Evolutionary conservation across 768 basidiomycete species (phyloP).

Genomic region (Lactarius quietus): DNA sequence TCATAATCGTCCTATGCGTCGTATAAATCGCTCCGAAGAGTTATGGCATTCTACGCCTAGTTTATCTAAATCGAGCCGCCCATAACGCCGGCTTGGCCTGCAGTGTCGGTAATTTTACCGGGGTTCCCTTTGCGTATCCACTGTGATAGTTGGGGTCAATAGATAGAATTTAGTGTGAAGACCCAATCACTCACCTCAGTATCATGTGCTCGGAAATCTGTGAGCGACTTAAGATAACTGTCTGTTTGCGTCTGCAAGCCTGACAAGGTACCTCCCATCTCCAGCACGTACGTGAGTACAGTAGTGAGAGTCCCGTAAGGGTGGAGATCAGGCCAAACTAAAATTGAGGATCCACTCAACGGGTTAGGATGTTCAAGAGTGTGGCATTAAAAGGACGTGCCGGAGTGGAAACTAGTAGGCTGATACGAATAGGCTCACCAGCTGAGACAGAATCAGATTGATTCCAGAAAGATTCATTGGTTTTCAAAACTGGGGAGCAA

Average conservation of each 20-base stretch:
- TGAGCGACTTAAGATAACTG: conserved; percentile 7
- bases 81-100: neutral
- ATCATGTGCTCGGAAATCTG: conserved; percentile 13
- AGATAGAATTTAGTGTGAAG: neutral
- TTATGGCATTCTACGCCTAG: conserved; percentile 2
- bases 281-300: neutral
- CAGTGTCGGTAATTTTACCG: conserved; percentile 5
- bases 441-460: neutral
- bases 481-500: neutral
- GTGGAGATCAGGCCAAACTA: neutral
- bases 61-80: conserved; percentile 1
- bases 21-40: conserved; percentile 5
- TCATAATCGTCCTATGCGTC: conserved; percentile 12
- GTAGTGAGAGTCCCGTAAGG: neutral
- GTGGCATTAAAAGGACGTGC: conserved; percentile 1
- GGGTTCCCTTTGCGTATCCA: too few relatives aligned
- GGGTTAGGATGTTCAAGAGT: neutral
- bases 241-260: neutral
- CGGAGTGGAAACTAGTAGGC: neutral
- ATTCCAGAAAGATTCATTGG: neutral
- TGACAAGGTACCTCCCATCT: conserved; percentile 6
- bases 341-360: neutral
- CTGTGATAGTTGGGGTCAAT: neutral
- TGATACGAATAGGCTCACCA: conserved; percentile 1
- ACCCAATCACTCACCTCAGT: neutral